Evolutionary conservation across 495 filamentous ascomycete species (phyloP), one percentile per base, ranked within the genome.

Genomic region (Aspergillus indologenus): DNA sequence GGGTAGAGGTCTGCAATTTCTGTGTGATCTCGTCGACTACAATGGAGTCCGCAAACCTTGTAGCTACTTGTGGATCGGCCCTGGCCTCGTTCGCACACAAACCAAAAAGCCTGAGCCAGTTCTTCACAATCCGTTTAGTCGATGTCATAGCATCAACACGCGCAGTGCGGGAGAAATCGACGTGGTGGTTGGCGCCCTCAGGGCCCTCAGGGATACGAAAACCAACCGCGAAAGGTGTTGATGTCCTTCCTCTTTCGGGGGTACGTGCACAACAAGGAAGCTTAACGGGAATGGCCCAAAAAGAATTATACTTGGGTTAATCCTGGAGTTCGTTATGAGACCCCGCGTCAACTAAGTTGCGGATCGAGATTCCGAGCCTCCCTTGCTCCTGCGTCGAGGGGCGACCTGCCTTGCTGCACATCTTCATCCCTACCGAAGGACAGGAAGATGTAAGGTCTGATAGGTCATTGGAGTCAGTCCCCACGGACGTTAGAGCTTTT

Each of bases 361-460:
- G 63, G 62, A 64, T 61, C 63, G 56, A 46, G 31, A 40, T 61
- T 54, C 64, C 61, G 62, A 45, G 50, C 23, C 56, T 65, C 65
- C 74, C 74, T 77, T 77, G 73, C 75, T 73, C 66, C 64, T 50
- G 61, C 51, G 31, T 56, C 60, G 65, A 70, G 68, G 45, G 59
- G 54, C 57, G 52, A 56, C 64, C 72, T 29, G 70, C 76, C 76
- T 79, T 79, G 68, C 76, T 69, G 71, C 66, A 66, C 62, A 47
- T 52, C 60, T 59, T 66, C 72, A 75, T 75, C 75, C 73, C 71
- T 75, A 67, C 59, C 67, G 63, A 75, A 71, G 68, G 67, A 65
- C 34, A 40, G 34, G 66, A 70, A 61, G 65, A 77, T 79, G 76
- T 71, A 79, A 79, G 76, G 73, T 71, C 63, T 61, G 74, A 72